Percentiles rank a stretch among this genome's conserved stretches.
Evolutionary conservation across 352 stramenopile species (phyloP).

Genomic region (Pythium dissimile): DNA sequence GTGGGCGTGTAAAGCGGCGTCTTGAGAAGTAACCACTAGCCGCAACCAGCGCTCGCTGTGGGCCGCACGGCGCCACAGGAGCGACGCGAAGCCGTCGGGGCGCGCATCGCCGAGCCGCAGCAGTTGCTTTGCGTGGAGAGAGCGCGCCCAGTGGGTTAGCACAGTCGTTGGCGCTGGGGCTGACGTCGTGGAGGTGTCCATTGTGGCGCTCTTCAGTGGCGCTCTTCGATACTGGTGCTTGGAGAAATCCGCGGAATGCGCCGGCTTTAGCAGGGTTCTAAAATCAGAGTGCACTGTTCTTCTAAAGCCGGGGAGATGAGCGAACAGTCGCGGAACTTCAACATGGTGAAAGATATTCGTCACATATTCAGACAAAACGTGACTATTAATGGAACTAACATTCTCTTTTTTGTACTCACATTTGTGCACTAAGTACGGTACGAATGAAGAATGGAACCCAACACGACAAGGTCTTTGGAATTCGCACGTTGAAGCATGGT

Average conservation of each 20-base stretch:
- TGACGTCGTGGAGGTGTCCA: neutral
- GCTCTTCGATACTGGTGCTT: conserved; percentile 7
- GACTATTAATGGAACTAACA: neutral
- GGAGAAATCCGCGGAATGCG: neutral
- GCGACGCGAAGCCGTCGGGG: conserved; percentile 13
- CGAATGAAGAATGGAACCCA: neutral
- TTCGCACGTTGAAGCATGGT: too few species aligned
- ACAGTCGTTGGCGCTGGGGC: neutral
- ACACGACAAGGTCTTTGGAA: too few species aligned
- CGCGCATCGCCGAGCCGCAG: conserved; percentile 6
- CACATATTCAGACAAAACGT: neutral
- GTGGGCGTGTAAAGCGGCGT: neutral
- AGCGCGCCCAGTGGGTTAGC: conserved; percentile 10
- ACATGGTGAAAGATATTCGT: neutral
- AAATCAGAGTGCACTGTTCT: neutral
- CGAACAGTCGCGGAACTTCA: conserved; percentile 3
- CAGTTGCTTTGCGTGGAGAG: neutral
- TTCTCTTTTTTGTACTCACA: neutral
- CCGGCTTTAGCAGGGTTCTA: neutral
- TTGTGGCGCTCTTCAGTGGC: neutral
- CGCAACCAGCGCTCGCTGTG: conserved; percentile 9
- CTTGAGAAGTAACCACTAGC: neutral
- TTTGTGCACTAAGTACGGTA: too few species aligned
- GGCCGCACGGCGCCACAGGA: conserved; percentile 8
- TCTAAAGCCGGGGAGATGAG: conserved; percentile 11